A percentile compares a stretch with the other conserved stretches of the same genome.
phyloP scores from a whole-genome alignment of 139 green algal genomes.

The Volvox africanus region DNA sequence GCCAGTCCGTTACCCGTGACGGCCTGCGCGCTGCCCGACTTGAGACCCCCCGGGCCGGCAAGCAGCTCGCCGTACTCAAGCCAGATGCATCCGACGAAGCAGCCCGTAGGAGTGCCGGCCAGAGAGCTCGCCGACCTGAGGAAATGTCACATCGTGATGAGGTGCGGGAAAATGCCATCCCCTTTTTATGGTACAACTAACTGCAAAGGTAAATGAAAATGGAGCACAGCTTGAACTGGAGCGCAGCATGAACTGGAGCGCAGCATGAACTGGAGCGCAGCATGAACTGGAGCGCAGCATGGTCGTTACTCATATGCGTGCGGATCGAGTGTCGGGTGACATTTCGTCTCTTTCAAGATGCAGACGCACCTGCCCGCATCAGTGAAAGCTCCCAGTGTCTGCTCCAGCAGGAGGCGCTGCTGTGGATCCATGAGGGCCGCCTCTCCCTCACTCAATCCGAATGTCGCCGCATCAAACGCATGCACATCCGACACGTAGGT shows the following conservation, averaged over 20 bases:
- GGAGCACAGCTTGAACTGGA: no score
- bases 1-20: constrained; percentile 83
- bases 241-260: no score
- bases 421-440: constrained; percentile 86
- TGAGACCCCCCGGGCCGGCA: neutral
- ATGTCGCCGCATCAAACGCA: constrained; percentile 79
- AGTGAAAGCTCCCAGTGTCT: constrained; percentile 64
- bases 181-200: no score
- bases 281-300: no score
- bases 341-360: no score
- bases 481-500: constrained; percentile 74
- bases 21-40: constrained; percentile 46
- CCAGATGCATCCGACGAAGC: constrained; percentile 87
- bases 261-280: no score
- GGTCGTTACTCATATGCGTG: no score
- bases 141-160: no score
- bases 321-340: no score
- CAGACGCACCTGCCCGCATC: constrained; percentile 56
- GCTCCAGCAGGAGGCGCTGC: constrained; percentile 81
- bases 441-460: constrained; percentile 73
- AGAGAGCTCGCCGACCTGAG: constrained; percentile 41
- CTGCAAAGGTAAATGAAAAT: no score
- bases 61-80: constrained; percentile 76
- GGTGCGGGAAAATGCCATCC: no score
- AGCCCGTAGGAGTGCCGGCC: constrained; percentile 47